Conservation (phyloP, 768 basidiomycete species). For the Multifurca ochricompacta region DNA sequence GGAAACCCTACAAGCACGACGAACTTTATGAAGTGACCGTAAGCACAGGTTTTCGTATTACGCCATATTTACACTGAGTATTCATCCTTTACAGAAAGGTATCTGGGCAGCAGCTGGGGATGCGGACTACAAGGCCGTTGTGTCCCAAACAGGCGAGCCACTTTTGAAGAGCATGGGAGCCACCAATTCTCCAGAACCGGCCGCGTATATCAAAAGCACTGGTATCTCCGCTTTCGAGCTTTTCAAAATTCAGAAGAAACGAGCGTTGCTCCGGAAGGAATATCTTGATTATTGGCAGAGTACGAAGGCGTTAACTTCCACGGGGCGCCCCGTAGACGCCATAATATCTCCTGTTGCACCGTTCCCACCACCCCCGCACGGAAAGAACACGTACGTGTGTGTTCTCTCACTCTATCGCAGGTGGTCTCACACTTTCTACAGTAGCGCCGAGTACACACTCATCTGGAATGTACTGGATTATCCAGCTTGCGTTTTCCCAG, state of each 20-base stretch:
- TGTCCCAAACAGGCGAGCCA: conserved; percentile 18
- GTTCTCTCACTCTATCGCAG: not conserved
- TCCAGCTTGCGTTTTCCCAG: conserved; percentile 38
- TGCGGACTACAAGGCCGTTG: conserved; percentile 3
- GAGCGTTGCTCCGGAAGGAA: conserved; percentile 34
- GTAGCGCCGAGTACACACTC: conserved; percentile 38
- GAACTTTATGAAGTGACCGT: conserved; percentile 29
- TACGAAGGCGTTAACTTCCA: conserved; percentile 36
- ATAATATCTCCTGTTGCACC: conserved; percentile 41
- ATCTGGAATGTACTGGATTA: conserved; percentile 44
- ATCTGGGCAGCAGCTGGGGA: conserved; percentile 19
- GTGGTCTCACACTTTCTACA: conserved; percentile 18
- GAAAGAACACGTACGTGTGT: conserved; percentile 32
- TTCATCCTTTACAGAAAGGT: not conserved
- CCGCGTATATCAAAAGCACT: conserved; percentile 2
- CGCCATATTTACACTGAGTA: not conserved
- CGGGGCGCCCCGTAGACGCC: conserved; percentile 45
- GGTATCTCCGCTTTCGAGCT: conserved; percentile 27
- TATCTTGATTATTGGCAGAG: conserved; percentile 44
- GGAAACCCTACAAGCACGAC: conserved; percentile 24
- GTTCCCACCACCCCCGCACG: conserved; percentile 39
- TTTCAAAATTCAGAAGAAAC: conserved; percentile 41
- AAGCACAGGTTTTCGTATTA: not conserved
- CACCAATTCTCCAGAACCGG: not conserved
- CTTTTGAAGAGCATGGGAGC: conserved; percentile 15